phyloP scores from a whole-genome alignment of 2,329 filamentous ascomycete species.

The Pseudopithomyces maydicus region DNA sequence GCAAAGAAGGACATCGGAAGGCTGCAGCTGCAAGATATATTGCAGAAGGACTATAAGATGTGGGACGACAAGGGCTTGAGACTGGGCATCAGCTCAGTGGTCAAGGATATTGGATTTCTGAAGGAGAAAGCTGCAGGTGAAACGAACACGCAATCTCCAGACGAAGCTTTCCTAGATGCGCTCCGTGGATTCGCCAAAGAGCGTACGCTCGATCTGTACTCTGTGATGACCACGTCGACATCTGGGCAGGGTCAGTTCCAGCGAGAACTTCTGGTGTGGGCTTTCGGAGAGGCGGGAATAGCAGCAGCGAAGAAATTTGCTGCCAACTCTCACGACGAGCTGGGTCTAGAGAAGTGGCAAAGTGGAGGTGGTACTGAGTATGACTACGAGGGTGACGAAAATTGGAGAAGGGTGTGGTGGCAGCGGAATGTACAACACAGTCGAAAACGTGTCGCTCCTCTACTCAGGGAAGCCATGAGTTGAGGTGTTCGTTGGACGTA shows the following conservation, averaged over 20 bases:
- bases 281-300: slow-evolving; percentile 56
- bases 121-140: slow-evolving; percentile 57
- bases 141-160: slow-evolving; percentile 21
- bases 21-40: slow-evolving; percentile 67
- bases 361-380: slow-evolving; percentile 53
- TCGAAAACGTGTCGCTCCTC: slow-evolving; percentile 66
- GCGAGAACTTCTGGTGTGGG: slow-evolving; percentile 73
- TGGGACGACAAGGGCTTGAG: slow-evolving; percentile 62
- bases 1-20: slow-evolving; percentile 71
- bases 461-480: slow-evolving; percentile 56
- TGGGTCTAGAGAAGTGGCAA: slow-evolving; percentile 63
- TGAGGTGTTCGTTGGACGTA: slow-evolving; percentile 9
- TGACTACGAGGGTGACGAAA: slow-evolving; percentile 35
- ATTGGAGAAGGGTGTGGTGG: slow-evolving; percentile 67
- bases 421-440: slow-evolving; percentile 66
- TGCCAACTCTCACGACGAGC: slow-evolving; percentile 47
- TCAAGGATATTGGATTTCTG: slow-evolving; percentile 67
- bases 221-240: slow-evolving; percentile 72
- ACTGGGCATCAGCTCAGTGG: slow-evolving; percentile 71
- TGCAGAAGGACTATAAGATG: slow-evolving; percentile 85
- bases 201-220: slow-evolving; percentile 64
- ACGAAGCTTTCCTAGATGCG: slow-evolving; percentile 53
- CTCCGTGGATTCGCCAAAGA: slow-evolving; percentile 62
- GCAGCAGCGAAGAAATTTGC: slow-evolving; percentile 62
- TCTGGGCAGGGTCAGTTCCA: slow-evolving; percentile 60